These are phyloP conservation scores for Trypanosoma cruzi DNA, from an alignment of 208 protist genomes.

Conservation along the genomic window DNA sequence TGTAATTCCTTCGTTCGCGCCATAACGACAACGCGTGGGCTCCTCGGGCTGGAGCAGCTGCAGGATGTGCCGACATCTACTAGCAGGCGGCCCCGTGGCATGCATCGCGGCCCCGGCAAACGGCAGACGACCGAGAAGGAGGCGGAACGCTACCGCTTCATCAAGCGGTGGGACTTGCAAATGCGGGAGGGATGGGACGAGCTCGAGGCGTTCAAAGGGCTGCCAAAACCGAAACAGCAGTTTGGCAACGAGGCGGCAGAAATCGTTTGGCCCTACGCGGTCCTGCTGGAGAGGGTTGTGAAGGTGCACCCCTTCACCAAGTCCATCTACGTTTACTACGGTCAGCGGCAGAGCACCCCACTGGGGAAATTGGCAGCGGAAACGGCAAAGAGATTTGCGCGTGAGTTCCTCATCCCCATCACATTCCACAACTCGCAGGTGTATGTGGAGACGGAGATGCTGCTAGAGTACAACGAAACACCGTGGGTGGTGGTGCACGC, in stretches of 20 bases:
- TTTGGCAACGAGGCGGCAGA: constrained; percentile 91
- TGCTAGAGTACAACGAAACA: constrained; percentile 91
- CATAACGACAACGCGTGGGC: constrained; percentile 30
- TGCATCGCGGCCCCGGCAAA: constrained; percentile 87
- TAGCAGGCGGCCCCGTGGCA: constrained; percentile 65
- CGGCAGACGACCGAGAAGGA: constrained; percentile 80
- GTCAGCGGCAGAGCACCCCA: constrained; percentile 64
- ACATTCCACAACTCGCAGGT: constrained; percentile 94
- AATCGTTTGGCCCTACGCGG: constrained; percentile 88
- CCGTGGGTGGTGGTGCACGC: constrained; percentile 88
- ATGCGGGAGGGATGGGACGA: constrained; percentile 87
- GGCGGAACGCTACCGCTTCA: constrained; percentile 77
- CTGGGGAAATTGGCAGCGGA: constrained; percentile 45
- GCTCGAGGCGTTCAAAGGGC: constrained; percentile 85
- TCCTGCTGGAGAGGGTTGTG: constrained; percentile 84
- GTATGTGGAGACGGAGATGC: constrained; percentile 91
- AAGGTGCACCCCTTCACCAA: constrained; percentile 92
- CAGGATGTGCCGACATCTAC: constrained; percentile 89
- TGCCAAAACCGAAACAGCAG: constrained; percentile 88
- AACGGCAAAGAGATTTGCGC: constrained; percentile 62
- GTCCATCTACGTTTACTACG: constrained; percentile 93
- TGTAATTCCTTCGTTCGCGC: background rate
- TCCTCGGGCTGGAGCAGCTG: constrained; percentile 78
- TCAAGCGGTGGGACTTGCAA: constrained; percentile 83
- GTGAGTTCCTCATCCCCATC: constrained; percentile 87